These are phyloP conservation scores for Trichoderma harzianum DNA, from an alignment of 2,329 filamentous ascomycete species.

Conservation along the genomic window DNA sequence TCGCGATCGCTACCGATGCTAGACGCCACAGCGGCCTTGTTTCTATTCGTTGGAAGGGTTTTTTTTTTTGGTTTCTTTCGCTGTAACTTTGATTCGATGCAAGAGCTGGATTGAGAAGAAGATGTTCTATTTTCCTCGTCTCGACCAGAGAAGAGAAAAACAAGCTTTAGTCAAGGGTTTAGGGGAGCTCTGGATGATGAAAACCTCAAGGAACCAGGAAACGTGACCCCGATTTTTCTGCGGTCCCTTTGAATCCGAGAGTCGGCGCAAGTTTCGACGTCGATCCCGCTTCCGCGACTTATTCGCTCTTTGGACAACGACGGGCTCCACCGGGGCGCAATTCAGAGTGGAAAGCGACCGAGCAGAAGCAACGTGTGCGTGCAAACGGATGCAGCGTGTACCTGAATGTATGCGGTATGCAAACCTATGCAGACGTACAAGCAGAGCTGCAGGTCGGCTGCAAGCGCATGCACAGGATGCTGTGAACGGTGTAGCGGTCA, in stretches of 20 bases:
- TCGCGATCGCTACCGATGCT: conserved; percentile 12
- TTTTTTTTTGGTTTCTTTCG: neutral
- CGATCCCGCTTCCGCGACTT: neutral
- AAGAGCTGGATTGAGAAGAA: neutral
- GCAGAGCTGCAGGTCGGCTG: conserved; percentile 4
- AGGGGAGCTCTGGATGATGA: neutral
- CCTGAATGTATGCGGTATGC: neutral
- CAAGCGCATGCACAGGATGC: conserved; percentile 9
- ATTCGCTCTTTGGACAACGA: neutral
- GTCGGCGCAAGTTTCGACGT: conserved; percentile 5
- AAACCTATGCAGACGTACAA: neutral
- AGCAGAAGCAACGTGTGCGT: neutral
- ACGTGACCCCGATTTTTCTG: conserved; percentile 4
- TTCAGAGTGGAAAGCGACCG: neutral
- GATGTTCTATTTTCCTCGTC: neutral
- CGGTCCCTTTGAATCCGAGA: neutral
- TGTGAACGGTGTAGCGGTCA: conserved; percentile 14
- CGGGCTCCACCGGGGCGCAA: neutral
- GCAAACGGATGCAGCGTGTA: neutral
- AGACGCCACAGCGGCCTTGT: conserved; percentile 1
- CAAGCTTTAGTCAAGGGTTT: neutral
- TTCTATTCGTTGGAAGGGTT: neutral
- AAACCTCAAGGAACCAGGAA: neutral
- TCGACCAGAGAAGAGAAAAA: neutral
- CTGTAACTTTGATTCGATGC: neutral